Evolutionary conservation across 2,329 filamentous ascomycete species (phyloP).

Genomic region (Colletotrichum euphorbiae): DNA sequence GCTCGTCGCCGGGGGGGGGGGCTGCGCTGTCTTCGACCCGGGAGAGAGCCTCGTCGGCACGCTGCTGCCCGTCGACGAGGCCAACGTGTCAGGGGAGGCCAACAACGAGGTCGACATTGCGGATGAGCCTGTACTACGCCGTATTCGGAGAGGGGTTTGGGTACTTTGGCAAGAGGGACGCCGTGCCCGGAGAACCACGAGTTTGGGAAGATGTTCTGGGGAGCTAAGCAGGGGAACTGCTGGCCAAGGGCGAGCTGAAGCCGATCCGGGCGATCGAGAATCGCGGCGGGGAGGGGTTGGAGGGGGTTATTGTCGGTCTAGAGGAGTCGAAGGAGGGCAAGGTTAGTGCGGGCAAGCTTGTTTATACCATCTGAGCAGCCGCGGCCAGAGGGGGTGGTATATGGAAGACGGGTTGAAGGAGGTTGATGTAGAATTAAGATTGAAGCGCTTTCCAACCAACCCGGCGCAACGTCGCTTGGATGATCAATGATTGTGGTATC

Average conservation of each 20-base stretch:
- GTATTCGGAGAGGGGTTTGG: constrained; percentile 49
- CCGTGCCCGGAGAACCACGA: constrained; percentile 45
- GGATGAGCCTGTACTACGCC: constrained; percentile 51
- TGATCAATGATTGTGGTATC: constrained; percentile 27
- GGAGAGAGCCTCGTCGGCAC: constrained; percentile 52
- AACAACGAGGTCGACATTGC: constrained; percentile 51
- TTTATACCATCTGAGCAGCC: constrained; percentile 48
- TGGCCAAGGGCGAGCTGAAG: constrained; percentile 52
- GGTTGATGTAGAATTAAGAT: neutral
- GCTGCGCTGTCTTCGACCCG: constrained; percentile 32
- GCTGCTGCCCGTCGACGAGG: constrained; percentile 52
- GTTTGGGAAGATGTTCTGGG: constrained; percentile 50
- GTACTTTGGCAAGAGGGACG: constrained; percentile 39
- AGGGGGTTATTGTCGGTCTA: constrained; percentile 49
- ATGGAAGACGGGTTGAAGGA: neutral
- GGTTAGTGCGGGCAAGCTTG: constrained; percentile 57
- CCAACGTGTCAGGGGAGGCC: constrained; percentile 55
- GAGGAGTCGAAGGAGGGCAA: constrained; percentile 48
- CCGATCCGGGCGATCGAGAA: constrained; percentile 47
- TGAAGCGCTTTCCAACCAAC: neutral
- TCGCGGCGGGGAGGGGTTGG: constrained; percentile 46
- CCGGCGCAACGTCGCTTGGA: constrained; percentile 1
- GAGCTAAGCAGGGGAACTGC: constrained; percentile 46
- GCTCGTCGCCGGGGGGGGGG: constrained; percentile 45
- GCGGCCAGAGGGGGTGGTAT: neutral